Evolutionary conservation across 371 early-diverging fungal species (phyloP).

Genomic region (Haplosporangium sp.): DNA sequence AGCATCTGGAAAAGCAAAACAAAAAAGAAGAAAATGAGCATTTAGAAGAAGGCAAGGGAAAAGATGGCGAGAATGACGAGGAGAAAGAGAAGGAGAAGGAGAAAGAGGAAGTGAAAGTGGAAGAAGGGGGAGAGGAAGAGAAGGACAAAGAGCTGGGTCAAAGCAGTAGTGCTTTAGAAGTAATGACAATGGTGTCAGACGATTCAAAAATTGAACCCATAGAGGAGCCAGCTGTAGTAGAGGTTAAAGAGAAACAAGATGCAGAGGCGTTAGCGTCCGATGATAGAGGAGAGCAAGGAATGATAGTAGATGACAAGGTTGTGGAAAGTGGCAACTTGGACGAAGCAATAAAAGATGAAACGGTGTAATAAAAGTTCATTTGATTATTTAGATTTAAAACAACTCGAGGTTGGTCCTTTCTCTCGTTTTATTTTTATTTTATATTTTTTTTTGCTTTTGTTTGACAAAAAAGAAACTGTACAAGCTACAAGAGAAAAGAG

Average conservation of each 20-base stretch:
- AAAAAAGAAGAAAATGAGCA: slow-evolving; percentile 7
- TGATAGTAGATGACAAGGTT: too few relatives aligned
- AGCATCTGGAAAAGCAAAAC: slow-evolving; percentile 12
- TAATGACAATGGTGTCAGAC: not conserved
- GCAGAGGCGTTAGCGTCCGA: not conserved
- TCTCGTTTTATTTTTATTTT: slow-evolving; percentile 3
- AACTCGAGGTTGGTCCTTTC: slow-evolving; percentile 3
- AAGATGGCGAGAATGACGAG: too few relatives aligned
- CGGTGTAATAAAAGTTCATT: too few relatives aligned
- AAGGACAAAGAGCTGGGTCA: too few relatives aligned
- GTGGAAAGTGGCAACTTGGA: too few relatives aligned
- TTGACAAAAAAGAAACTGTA: slow-evolving; percentile 12
- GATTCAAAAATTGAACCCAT: not conserved
- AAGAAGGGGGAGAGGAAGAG: not conserved
- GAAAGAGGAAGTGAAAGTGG: slow-evolving; percentile 6
- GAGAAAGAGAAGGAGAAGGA: slow-evolving; percentile 5
- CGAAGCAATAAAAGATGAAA: too few relatives aligned
- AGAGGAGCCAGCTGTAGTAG: not conserved
- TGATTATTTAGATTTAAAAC: slow-evolving; percentile 1
- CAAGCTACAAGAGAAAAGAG: slow-evolving; percentile 7
- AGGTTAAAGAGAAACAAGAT: not conserved
- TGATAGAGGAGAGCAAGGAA: too few relatives aligned
- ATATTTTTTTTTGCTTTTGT: not conserved
- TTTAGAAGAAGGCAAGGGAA: not conserved
- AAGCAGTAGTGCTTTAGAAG: too few relatives aligned